Evolutionary conservation across 805 yeast genomes (phyloP).

Genomic region (Pichia rugopelliculosa): DNA sequence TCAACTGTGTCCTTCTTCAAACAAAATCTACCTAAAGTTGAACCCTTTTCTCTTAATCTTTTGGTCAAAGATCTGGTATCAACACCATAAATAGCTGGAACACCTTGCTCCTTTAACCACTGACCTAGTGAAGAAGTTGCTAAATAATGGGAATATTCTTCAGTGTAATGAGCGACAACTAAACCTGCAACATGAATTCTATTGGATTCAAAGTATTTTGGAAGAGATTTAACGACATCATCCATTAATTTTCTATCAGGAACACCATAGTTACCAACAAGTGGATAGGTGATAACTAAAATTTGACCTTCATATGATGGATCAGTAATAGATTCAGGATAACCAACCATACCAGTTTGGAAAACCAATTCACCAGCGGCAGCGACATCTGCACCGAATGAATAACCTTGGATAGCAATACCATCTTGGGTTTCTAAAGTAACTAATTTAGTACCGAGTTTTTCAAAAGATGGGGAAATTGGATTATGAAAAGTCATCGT

Average conservation of each 20-base stretch:
- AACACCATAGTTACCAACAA: slow-evolving; percentile 98
- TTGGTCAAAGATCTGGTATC: slow-evolving; percentile 95
- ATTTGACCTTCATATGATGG: slow-evolving; percentile 98
- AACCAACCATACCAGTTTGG: slow-evolving; percentile 99
- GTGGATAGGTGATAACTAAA: slow-evolving; percentile 90
- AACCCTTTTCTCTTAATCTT: slow-evolving; percentile 85
- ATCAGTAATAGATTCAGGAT: slow-evolving; percentile 96
- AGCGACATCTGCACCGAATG: slow-evolving; percentile 87
- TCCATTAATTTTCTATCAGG: slow-evolving; percentile 79
- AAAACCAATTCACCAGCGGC: slow-evolving; percentile 97
- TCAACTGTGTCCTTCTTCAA: slow-evolving; percentile 37
- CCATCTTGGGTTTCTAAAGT: slow-evolving; percentile 89
- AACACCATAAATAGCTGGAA: slow-evolving; percentile 96
- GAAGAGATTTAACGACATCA: slow-evolving; percentile 66
- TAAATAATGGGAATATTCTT: slow-evolving; percentile 87
- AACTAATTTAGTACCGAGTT: slow-evolving; percentile 75
- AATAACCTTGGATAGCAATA: slow-evolving; percentile 81
- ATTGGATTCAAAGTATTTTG: slow-evolving; percentile 88
- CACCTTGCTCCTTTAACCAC: slow-evolving; percentile 86
- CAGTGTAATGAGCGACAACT: slow-evolving; percentile 94
- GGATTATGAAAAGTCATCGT: slow-evolving; percentile 54
- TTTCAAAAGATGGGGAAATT: slow-evolving; percentile 82
- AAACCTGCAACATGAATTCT: slow-evolving; percentile 94
- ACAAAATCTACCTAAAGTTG: slow-evolving; percentile 84
- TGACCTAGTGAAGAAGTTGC: slow-evolving; percentile 88